Conservation (phyloP, 371 early-diverging fungal genomes). For the Apophysomyces sp. region DNA sequence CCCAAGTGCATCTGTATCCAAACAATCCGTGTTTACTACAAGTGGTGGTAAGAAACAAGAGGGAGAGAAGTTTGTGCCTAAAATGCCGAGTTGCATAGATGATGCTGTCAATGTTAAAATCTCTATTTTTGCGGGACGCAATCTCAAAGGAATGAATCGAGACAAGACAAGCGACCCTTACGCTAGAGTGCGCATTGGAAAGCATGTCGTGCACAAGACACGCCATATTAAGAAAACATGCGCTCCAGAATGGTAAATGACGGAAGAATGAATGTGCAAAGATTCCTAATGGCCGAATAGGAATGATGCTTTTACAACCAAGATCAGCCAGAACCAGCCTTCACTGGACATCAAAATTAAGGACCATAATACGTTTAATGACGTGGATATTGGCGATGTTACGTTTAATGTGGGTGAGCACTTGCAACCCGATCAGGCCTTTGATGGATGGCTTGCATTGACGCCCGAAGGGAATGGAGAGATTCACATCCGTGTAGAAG, state of each 20-base stretch:
- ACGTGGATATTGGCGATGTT: constrained; percentile 55
- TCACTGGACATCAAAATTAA: constrained; percentile 47
- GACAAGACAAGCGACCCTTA: constrained; percentile 51
- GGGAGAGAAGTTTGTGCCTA: not conserved
- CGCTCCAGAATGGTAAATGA: constrained; percentile 55
- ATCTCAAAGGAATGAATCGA: constrained; percentile 43
- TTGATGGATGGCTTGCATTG: constrained; percentile 13
- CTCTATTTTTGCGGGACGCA: constrained; percentile 44
- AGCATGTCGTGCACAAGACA: constrained; percentile 65
- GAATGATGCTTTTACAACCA: constrained; percentile 24
- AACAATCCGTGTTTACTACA: not conserved
- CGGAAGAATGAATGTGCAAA: not conserved
- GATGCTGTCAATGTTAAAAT: constrained; percentile 32
- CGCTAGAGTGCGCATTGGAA: constrained; percentile 40
- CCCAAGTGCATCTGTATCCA: not conserved
- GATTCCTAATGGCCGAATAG: constrained; percentile 4
- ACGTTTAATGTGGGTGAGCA: constrained; percentile 41
- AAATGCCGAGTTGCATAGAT: not conserved
- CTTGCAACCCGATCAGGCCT: not conserved
- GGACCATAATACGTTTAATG: constrained; percentile 59
- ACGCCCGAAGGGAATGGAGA: constrained; percentile 7
- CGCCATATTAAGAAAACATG: constrained; percentile 66
- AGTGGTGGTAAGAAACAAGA: not conserved
- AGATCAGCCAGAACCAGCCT: constrained; percentile 25
- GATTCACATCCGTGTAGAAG: constrained; percentile 4